Evolutionary conservation across 1,284 basidiomycete species (phyloP), one percentile per base, ranked within the genome.

Genomic region (Anthracocystis panici-leucophaei): DNA sequence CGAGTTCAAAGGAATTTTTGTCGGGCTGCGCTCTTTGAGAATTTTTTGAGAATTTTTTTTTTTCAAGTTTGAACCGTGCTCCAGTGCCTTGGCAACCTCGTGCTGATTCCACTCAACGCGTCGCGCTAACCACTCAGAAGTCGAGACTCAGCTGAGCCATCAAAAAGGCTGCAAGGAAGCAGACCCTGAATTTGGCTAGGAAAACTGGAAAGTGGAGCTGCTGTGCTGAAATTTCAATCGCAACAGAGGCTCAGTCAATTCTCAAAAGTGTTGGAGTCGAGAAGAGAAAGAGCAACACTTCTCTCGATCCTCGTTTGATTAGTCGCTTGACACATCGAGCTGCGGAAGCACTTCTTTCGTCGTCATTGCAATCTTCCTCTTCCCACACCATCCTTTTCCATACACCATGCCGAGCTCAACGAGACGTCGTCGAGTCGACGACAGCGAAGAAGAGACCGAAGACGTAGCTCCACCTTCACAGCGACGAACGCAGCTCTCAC

Each of bases 71-170:
- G 27, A 31, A 46, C 44, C 35, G 55, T 46, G 58, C 54, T 57
- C 25, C 31, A 31, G 40, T 57, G 58, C 65, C 58, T 31, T 38
- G 14, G 21, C 2, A 27, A 3, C 2, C 33, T 35, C 27, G 25
- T 27, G 35, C 27, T 44, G 11, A 21, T 14, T 56, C 29, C 58
- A 65, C 54, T 71, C 57, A 71, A 71, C 68, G 68, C 68, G 68
- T 65, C 68, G 68, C 68, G 68, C 53, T 23, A 38, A 8, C 27
- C 33, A 18, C 23, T 40, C 40, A 12, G n/a, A n/a, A 25, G 14
- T 21, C 35, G 35, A 38, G 35, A 38, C 33, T 21, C 23, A 23
- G 23, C 23, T 57, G 50, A 41, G 33, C 41, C 50, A 35, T 18
- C 11, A 38, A 16, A n/a, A n/a, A n/a, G 57, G 11, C 38, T 31